phyloP scores from a whole-genome alignment of 192 early-diverging fungal genomes.

The Coemansia sp. region DNA sequence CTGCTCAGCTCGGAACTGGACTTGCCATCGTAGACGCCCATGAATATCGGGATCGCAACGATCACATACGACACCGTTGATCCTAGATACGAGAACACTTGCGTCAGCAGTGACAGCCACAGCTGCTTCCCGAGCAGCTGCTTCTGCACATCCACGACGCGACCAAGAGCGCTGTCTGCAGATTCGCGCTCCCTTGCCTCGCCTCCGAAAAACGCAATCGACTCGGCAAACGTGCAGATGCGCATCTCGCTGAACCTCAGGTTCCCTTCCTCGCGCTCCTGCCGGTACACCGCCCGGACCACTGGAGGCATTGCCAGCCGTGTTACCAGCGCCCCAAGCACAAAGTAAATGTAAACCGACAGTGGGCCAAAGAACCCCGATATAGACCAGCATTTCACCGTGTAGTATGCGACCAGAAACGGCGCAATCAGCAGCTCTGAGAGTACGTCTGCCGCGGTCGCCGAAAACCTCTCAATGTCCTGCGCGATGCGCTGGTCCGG shows the following conservation, averaged over 20 bases:
- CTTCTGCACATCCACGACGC: constrained; percentile 57
- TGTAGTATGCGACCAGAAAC: constrained; percentile 76
- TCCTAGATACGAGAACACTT: constrained; percentile 73
- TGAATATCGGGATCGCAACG: constrained; percentile 80
- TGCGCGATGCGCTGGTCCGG: constrained; percentile 90
- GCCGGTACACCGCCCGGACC: constrained; percentile 68
- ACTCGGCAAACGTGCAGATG: constrained; percentile 71
- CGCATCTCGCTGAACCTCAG: constrained; percentile 76
- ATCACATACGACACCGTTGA: constrained; percentile 79
- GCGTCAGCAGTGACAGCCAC: constrained; percentile 55
- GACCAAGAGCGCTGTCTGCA: constrained; percentile 59
- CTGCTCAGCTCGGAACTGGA: constrained; percentile 68
- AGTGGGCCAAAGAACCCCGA: constrained; percentile 67
- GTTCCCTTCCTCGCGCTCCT: constrained; percentile 80
- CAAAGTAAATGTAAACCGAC: constrained; percentile 72
- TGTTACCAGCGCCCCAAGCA: constrained; percentile 61
- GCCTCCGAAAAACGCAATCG: constrained; percentile 80
- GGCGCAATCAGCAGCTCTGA: constrained; percentile 71
- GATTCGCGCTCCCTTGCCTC: constrained; percentile 63
- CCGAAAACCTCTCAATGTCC: constrained; percentile 80
- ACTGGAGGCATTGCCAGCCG: constrained; percentile 73
- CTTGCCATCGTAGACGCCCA: constrained; percentile 72
- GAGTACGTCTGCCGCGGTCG: constrained; percentile 52
- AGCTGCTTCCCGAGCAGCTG: constrained; percentile 58
- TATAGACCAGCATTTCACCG: constrained; percentile 67